Evolutionary conservation across 2,329 filamentous ascomycete species (phyloP).

Genomic region (Fusarium tanahbumbuense): DNA sequence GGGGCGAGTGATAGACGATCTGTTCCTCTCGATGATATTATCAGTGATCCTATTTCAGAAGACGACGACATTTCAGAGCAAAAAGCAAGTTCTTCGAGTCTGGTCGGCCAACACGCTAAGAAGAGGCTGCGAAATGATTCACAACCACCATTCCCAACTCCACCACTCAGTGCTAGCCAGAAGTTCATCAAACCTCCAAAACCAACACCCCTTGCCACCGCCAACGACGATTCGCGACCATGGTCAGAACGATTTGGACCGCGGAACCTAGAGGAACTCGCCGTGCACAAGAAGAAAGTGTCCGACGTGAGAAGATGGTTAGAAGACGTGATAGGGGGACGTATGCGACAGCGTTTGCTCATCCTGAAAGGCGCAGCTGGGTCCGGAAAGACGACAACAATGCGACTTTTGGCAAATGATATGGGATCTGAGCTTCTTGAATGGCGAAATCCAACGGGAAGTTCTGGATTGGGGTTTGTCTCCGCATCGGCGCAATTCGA

Average conservation of each 20-base stretch:
- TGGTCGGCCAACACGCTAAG: conserved; percentile 66
- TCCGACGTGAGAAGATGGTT: conserved; percentile 87
- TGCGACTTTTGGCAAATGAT: conserved; percentile 81
- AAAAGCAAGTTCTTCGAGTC: conserved; percentile 63
- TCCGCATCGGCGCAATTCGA: conserved; percentile 87
- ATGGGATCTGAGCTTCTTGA: conserved; percentile 83
- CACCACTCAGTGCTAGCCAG: conserved; percentile 57
- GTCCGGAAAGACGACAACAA: conserved; percentile 90
- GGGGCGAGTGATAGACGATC: conserved; percentile 47
- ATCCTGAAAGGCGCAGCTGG: conserved; percentile 92
- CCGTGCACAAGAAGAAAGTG: conserved; percentile 95
- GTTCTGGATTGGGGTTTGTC: conserved; percentile 68
- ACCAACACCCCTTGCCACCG: conserved; percentile 42
- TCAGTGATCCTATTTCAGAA: conserved; percentile 69
- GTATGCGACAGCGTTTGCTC: conserved; percentile 76
- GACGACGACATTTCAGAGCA: conserved; percentile 67
- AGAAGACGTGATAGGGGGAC: conserved; percentile 75
- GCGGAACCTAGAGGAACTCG: conserved; percentile 80
- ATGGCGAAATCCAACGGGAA: conserved; percentile 85
- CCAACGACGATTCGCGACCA: conserved; percentile 72
- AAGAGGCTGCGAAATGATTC: conserved; percentile 61
- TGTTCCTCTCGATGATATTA: conserved; percentile 59
- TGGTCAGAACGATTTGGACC: conserved; percentile 92
- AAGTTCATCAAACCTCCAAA: conserved; percentile 62
- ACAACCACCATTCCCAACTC: conserved; percentile 37